A percentile compares a stretch with the other conserved stretches of the same genome.
Evolutionary conservation across 331 rosid genomes (phyloP).

Genomic region (Ulmus americana): DNA sequence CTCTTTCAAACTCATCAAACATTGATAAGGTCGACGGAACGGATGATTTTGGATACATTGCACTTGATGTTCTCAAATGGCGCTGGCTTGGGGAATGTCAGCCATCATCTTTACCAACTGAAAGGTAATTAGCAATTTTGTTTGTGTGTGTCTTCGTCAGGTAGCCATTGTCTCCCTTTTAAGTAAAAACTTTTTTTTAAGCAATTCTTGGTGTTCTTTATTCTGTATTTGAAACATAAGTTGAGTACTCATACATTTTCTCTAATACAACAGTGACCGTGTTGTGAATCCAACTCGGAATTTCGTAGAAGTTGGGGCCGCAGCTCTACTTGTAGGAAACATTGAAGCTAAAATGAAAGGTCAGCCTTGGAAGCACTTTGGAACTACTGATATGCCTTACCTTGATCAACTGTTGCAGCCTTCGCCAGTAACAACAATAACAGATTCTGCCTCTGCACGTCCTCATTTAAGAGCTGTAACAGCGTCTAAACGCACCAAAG

Average conservation of each 20-base stretch:
- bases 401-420: constrained; percentile 89
- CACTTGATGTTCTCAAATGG: constrained; percentile 82
- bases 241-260: constrained; percentile 23
- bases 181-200: constrained; percentile 9
- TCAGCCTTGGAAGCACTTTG: constrained; percentile 83
- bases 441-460: constrained; percentile 72
- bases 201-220: not conserved
- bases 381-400: constrained; percentile 94
- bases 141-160: constrained; percentile 15
- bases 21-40: constrained; percentile 55
- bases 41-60: constrained; percentile 59
- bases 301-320: constrained; percentile 93
- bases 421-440: constrained; percentile 74
- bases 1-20: constrained; percentile 63
- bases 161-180: not conserved
- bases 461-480: constrained; percentile 92
- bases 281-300: constrained; percentile 48
- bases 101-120: constrained; percentile 48
- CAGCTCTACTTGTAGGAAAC: constrained; percentile 82
- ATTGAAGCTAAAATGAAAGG: constrained; percentile 81
- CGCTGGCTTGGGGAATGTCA: constrained; percentile 81
- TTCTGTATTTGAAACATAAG: constrained; percentile 16
- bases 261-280: constrained; percentile 53
- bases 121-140: constrained; percentile 52
- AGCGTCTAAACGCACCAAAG: constrained; percentile 80